A percentile compares a stretch with the other conserved stretches of the same genome.
Conservation (phyloP, 2,329 filamentous ascomycete species). For the Lecanoromycetidae sp. region DNA sequence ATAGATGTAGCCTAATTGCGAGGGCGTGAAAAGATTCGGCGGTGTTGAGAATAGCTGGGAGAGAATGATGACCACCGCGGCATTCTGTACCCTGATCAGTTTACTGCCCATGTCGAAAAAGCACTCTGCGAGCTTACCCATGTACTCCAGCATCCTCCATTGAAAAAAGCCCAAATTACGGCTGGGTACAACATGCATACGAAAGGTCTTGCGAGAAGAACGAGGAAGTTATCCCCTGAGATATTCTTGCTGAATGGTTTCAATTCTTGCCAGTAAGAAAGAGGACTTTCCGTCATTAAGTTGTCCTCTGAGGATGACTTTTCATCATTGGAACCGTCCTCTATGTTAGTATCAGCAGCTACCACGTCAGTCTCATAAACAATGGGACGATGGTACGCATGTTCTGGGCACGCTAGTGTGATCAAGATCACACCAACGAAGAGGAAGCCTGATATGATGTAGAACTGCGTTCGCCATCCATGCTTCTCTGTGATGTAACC, state of each 20-base stretch:
- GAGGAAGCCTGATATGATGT: too few relatives aligned
- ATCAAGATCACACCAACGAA: too few relatives aligned
- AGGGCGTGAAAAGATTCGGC: not conserved
- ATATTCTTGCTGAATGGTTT: not conserved
- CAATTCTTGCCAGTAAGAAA: not conserved
- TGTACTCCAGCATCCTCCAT: not conserved
- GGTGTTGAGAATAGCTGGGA: not conserved
- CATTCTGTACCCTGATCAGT: not conserved
- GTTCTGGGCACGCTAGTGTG: too few relatives aligned
- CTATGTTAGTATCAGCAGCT: too few relatives aligned
- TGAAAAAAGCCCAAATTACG: not conserved
- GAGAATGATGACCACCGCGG: not conserved
- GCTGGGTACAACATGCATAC: not conserved
- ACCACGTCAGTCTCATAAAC: too few relatives aligned
- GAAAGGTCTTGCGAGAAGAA: not conserved
- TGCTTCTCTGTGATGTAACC: too few relatives aligned
- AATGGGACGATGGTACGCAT: too few relatives aligned
- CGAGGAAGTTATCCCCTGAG: not conserved
- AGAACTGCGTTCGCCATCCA: too few relatives aligned
- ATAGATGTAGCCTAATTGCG: not conserved
- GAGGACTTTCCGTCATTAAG: too few relatives aligned
- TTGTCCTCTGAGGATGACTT: too few relatives aligned
- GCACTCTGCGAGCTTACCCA: too few relatives aligned
- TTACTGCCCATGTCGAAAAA: not conserved
- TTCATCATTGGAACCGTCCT: too few relatives aligned